phyloP scores from a whole-genome alignment of 2,329 filamentous ascomycete genomes.

The Colletotrichum ledebouriae region DNA sequence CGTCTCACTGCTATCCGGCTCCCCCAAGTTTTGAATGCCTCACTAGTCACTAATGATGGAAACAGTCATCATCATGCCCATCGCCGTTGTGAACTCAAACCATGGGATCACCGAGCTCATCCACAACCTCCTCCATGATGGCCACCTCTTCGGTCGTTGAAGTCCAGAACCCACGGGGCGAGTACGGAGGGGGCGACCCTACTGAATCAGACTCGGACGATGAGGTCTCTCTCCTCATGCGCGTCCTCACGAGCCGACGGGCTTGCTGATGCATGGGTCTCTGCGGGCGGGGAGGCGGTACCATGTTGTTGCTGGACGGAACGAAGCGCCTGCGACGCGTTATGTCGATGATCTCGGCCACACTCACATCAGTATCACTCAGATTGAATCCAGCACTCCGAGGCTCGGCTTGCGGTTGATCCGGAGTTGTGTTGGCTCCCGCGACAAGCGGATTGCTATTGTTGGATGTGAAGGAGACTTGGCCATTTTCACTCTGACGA shows the following conservation, averaged over 20 bases:
- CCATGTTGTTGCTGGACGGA: neutral
- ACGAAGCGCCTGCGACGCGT: neutral
- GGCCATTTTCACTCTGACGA: neutral
- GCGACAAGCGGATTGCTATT: neutral
- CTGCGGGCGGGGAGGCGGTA: neutral
- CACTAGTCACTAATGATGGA: too few species aligned
- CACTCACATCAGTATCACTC: neutral
- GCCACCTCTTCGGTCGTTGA: slow-evolving; percentile 14
- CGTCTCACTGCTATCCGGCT: too few species aligned
- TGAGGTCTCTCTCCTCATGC: neutral
- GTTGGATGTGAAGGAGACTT: neutral
- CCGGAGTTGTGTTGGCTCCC: neutral
- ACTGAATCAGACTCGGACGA: neutral
- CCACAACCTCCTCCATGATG: slow-evolving; percentile 13
- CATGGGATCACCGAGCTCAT: slow-evolving; percentile 5
- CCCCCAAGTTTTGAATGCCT: too few species aligned
- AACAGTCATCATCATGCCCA: too few species aligned
- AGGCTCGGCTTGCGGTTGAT: neutral
- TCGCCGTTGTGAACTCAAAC: neutral
- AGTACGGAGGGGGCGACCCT: slow-evolving; percentile 8
- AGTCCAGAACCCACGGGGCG: slow-evolving; percentile 10
- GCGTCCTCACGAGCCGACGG: neutral
- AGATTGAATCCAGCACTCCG: neutral
- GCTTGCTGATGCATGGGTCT: neutral
- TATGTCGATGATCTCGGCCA: slow-evolving; percentile 6